These are phyloP conservation scores for Styphnolobium japonicum DNA, from an alignment of 306 rosid species.

Conservation along the genomic window DNA sequence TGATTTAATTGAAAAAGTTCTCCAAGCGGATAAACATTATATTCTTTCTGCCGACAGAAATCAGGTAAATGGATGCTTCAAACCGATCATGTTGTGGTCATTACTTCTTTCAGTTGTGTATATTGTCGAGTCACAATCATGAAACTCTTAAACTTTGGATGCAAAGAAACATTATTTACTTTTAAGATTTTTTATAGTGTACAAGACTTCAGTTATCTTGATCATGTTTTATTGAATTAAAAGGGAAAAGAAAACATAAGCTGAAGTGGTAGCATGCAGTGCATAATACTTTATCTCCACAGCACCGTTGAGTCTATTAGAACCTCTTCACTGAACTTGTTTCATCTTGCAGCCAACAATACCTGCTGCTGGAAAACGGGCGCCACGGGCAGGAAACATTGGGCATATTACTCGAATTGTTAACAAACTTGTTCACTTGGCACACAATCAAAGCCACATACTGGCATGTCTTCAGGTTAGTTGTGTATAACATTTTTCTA, in stretches of 20 bases:
- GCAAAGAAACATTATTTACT: neutral
- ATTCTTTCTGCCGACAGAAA: conserved; percentile 50
- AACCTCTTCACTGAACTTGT: conserved; percentile 16
- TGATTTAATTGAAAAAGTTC: conserved; percentile 74
- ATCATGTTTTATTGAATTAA: neutral
- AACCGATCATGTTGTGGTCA: conserved; percentile 22
- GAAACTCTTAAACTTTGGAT: neutral
- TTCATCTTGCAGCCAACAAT: conserved; percentile 71
- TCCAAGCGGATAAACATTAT: conserved; percentile 70
- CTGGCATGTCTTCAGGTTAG: conserved; percentile 79
- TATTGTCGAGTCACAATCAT: neutral
- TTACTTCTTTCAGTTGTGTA: neutral
- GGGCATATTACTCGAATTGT: conserved; percentile 82
- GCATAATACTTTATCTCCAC: neutral
- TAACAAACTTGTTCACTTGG: conserved; percentile 78
- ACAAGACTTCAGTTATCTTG: neutral
- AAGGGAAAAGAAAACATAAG: neutral
- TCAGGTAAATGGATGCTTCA: conserved; percentile 55
- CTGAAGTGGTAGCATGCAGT: conserved; percentile 5
- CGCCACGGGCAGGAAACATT: conserved; percentile 80
- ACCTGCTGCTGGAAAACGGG: conserved; percentile 59
- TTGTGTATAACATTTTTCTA: neutral
- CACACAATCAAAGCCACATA: conserved; percentile 56
- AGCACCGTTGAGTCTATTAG: neutral
- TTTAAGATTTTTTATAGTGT: neutral